phyloP scores from a whole-genome alignment of 176 grass and related monocot genomes.

The Chrysopogon serrulatus region DNA sequence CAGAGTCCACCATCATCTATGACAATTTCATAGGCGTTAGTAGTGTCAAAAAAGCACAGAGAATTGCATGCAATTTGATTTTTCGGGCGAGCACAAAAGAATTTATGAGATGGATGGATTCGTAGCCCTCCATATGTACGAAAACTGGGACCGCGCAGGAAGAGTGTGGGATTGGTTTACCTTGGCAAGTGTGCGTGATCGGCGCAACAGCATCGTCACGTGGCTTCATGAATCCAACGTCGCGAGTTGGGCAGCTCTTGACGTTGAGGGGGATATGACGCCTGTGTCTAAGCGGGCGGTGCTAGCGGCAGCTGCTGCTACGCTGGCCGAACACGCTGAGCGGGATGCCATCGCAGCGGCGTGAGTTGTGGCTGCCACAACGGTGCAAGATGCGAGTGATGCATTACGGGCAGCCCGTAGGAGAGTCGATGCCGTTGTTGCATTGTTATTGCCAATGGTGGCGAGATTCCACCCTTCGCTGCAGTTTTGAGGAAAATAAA shows the following conservation, averaged over 20 bases:
- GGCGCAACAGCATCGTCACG: not conserved
- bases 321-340: not conserved
- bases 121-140: not conserved
- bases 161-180: not conserved
- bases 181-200: not conserved
- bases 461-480: not conserved
- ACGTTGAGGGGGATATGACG: not conserved
- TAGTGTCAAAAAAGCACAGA: not conserved
- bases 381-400: not conserved
- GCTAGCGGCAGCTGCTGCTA: not conserved
- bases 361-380: not conserved
- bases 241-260: not conserved
- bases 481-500: too few relatives aligned
- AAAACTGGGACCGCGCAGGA: too few relatives aligned
- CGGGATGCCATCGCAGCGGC: not conserved
- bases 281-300: not conserved
- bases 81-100: not conserved
- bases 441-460: too few relatives aligned
- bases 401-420: not conserved
- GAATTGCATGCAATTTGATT: not conserved
- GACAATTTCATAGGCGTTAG: not conserved
- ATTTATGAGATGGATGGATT: not conserved
- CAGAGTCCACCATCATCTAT: too few relatives aligned
- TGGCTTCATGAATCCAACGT: not conserved
- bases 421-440: not conserved